These are phyloP conservation scores for Gymnopilus dilepis DNA, from an alignment of 768 basidiomycete genomes.

Conservation along the genomic window DNA sequence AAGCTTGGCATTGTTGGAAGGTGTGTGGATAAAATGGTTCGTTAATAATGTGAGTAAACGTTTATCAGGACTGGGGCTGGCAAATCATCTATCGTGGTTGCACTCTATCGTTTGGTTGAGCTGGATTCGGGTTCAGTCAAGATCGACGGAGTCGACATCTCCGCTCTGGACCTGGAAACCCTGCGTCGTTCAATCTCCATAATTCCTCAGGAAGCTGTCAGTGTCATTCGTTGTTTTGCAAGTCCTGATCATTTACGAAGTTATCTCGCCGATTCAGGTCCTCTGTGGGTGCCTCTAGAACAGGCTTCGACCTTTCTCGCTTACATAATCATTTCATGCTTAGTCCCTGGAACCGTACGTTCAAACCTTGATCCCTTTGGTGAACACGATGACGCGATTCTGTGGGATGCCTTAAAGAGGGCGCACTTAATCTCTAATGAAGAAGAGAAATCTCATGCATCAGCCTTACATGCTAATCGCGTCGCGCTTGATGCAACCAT, in stretches of 20 bases:
- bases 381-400: conserved; percentile 71
- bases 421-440: conserved; percentile 73
- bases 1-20: conserved; percentile 90
- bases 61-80: conserved; percentile 75
- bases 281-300: conserved; percentile 42
- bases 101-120: conserved; percentile 85
- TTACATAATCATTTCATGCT: conserved; percentile 15
- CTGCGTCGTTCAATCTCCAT: conserved; percentile 71
- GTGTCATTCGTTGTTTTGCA: conserved; percentile 32
- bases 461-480: conserved; percentile 50
- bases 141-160: conserved; percentile 84
- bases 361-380: conserved; percentile 91
- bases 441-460: conserved; percentile 37
- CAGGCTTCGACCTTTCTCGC: neutral
- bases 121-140: conserved; percentile 70
- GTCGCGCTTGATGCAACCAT: conserved; percentile 83
- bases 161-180: conserved; percentile 75
- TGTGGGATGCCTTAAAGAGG: conserved; percentile 90
- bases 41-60: neutral
- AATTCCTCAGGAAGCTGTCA: conserved; percentile 84
- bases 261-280: conserved; percentile 34
- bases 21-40: conserved; percentile 22
- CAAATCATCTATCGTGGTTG: conserved; percentile 87
- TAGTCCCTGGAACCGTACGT: conserved; percentile 79
- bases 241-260: conserved; percentile 12